Percentiles rank a stretch among this genome's conserved stretches.
Conservation (phyloP, 2,329 filamentous ascomycete genomes). For the Fusarium nisikadoi region DNA sequence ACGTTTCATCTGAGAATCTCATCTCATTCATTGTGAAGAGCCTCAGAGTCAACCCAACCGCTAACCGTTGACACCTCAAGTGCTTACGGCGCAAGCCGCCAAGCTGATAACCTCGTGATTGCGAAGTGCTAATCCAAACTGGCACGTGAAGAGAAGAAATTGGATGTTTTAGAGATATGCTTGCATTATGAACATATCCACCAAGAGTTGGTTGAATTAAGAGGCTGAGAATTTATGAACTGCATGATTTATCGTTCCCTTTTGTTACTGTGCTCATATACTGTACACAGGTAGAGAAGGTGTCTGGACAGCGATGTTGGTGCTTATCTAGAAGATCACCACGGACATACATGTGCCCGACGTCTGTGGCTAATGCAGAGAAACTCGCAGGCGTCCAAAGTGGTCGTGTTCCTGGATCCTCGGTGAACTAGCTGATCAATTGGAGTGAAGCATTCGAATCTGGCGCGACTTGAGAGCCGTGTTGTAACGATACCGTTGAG, state of each 20-base stretch:
- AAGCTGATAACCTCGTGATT: background rate
- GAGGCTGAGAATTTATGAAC: conserved; percentile 11
- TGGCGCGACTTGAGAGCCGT: conserved; percentile 18
- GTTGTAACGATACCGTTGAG: conserved; percentile 24
- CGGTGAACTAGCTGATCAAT: conserved; percentile 44
- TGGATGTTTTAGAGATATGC: conserved; percentile 1
- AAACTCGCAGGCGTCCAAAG: conserved; percentile 14
- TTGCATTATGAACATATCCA: background rate
- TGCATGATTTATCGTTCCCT: conserved; percentile 5
- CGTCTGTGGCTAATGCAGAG: conserved; percentile 18
- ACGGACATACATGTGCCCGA: conserved; percentile 36
- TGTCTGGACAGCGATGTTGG: conserved; percentile 1
- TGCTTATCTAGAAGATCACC: conserved; percentile 34
- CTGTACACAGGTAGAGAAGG: background rate
- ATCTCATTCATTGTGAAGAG: conserved; percentile 15
- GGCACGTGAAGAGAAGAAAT: background rate
- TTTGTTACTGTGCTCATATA: conserved; percentile 12
- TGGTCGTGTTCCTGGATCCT: conserved; percentile 44
- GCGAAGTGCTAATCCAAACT: background rate
- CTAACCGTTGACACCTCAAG: conserved; percentile 20
- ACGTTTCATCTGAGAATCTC: conserved; percentile 24
- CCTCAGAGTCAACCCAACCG: conserved; percentile 6
- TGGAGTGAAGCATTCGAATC: conserved; percentile 30
- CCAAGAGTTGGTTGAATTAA: background rate
- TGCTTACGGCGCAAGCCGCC: conserved; percentile 22